These are phyloP conservation scores for Cucurbita pepo DNA, from an alignment of 306 rosid species.

Conservation along the genomic window DNA sequence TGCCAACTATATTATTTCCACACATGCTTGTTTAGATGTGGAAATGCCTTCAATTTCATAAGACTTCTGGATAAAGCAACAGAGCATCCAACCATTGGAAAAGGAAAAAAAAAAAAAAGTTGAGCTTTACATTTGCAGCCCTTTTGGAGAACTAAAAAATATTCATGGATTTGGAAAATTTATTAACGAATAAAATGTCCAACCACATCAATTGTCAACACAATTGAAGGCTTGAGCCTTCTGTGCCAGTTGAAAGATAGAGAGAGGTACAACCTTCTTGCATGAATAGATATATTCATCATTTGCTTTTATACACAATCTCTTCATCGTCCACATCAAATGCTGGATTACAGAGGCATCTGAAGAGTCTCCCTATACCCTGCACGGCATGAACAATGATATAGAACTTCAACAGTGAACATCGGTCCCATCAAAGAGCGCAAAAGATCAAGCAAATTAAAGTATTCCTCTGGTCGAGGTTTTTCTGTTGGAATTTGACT, in stretches of 20 bases:
- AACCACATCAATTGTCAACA: neutral
- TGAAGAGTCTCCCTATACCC: conserved; percentile 88
- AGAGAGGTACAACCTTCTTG: neutral
- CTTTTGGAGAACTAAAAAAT: neutral
- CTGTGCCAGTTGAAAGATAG: neutral
- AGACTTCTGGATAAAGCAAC: neutral
- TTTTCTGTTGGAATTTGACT: too few species aligned
- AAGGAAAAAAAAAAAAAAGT: neutral
- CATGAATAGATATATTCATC: conserved; percentile 5
- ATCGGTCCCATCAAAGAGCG: neutral
- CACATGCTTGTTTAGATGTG: neutral
- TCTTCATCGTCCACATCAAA: conserved; percentile 93
- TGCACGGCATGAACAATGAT: conserved; percentile 11
- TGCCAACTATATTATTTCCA: neutral
- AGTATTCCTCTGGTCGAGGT: too few species aligned
- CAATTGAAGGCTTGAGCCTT: neutral
- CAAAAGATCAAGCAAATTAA: neutral
- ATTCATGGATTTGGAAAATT: too few species aligned
- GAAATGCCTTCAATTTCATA: neutral
- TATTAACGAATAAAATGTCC: neutral
- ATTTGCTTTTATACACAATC: conserved; percentile 62
- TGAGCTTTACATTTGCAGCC: neutral
- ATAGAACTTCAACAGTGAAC: neutral
- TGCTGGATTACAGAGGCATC: conserved; percentile 97
- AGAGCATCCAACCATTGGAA: neutral